Conservation (phyloP, 768 basidiomycete species). For the Asterophora lycoperdoides region DNA sequence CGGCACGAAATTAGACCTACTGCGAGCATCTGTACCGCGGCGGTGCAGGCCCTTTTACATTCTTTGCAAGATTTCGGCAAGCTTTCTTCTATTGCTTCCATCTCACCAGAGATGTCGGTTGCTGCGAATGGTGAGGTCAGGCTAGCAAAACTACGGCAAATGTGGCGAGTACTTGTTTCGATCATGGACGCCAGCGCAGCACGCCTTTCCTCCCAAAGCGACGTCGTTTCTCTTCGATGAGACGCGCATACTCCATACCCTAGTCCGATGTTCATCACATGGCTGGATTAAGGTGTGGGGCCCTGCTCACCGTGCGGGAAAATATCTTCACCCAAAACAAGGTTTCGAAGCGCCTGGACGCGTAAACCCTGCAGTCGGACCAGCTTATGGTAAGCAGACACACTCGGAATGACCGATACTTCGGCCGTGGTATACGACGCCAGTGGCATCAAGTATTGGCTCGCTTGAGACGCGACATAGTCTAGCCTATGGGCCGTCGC, state of each 20-base stretch:
- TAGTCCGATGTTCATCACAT: constrained; percentile 2
- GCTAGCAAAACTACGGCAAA: neutral
- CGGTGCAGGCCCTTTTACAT: constrained; percentile 57
- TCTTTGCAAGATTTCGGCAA: constrained; percentile 41
- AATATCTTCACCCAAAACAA: constrained; percentile 55
- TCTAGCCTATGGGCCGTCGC: constrained; percentile 41
- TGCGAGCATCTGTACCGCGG: constrained; percentile 66
- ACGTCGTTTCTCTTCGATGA: constrained; percentile 42
- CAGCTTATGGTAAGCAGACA: constrained; percentile 60
- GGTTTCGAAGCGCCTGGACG: constrained; percentile 45
- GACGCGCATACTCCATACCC: constrained; percentile 33
- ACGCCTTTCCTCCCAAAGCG: constrained; percentile 50
- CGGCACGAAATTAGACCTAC: constrained; percentile 33
- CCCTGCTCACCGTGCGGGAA: constrained; percentile 57
- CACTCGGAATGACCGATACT: constrained; percentile 50
- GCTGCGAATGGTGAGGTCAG: constrained; percentile 31
- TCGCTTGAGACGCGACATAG: constrained; percentile 51
- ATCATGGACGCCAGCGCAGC: constrained; percentile 41
- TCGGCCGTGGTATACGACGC: constrained; percentile 48
- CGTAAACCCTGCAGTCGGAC: constrained; percentile 56
- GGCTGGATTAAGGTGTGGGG: neutral
- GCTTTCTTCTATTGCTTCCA: constrained; percentile 48
- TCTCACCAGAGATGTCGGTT: constrained; percentile 66
- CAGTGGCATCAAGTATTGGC: constrained; percentile 56
- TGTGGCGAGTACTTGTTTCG: constrained; percentile 43